Base-by-base conservation (phyloP, 2,329 filamentous ascomycete species). In the Apiospora aurea region DNA sequence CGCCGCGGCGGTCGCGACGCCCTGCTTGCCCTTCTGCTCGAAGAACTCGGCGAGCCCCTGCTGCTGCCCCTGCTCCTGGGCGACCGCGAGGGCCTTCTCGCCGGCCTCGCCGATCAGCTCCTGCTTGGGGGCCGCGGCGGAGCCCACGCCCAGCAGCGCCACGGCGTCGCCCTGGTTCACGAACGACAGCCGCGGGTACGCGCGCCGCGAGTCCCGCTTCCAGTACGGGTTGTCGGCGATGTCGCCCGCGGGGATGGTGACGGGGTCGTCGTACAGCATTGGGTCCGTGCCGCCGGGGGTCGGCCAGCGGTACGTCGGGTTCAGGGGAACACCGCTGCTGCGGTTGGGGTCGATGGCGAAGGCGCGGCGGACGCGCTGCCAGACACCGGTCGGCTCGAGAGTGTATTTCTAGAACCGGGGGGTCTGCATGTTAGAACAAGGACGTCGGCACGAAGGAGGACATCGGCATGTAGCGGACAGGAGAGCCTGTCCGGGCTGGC, bases 161-260 rank as follows among this genome's bases (percentile, higher is more conserved):
- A 96, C 96, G 69, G 94, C 91, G 82, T 98, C 93, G 67, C 90
- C 90, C 86, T 98, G 96, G 73, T 87, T 92, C 74, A 99, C 89
- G 66, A 94, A 91, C 79, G 93, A 96, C 71, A 93, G 87, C 77
- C 88, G 89, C 44, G 96, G 93, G 85, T 98, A 98, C 78, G 88
- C 88, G 78, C 96, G 90, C 78, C 96, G 93, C 74, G 86, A 83
- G 80, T 99, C 96, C 79, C 96, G 95, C 88, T 97, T 97, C 94
- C 95, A 99, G 87, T 98, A 97, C 49, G 94, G 91, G 85, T 97
- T 97, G 82, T 96, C 94, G 78, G 94, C 94, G 78, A 97, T 91
- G 81, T 97, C 94, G 76, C 89, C 94, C 2, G 94, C 93, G n/a
- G 94, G 94, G 0, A 92, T 73, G 18, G 94, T 97, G 73, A 96